Evolutionary conservation across 1,284 basidiomycete genomes (phyloP).

Genomic region (Boletellus deceptivus): DNA sequence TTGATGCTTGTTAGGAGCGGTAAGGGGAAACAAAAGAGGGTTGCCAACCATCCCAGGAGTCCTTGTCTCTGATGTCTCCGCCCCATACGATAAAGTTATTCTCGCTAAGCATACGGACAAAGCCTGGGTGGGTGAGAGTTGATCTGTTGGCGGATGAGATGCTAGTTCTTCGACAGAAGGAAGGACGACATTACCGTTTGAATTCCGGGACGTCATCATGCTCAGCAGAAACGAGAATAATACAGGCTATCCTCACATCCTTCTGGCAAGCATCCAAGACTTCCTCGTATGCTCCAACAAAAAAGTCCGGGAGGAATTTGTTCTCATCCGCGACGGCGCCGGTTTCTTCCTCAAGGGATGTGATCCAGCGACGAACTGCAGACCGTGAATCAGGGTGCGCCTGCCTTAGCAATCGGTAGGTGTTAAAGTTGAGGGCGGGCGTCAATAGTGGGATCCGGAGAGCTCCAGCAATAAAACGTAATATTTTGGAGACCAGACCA

Average conservation of each 20-base stretch:
- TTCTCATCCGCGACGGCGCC: conserved; percentile 57
- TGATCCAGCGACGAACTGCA: conserved; percentile 70
- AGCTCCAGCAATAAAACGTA: conserved; percentile 54
- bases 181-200: conserved; percentile 56
- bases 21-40: neutral
- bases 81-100: conserved; percentile 72
- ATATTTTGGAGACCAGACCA: conserved; percentile 45
- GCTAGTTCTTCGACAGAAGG: neutral
- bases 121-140: conserved; percentile 70
- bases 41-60: conserved; percentile 78
- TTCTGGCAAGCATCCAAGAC: conserved; percentile 69
- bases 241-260: conserved; percentile 73
- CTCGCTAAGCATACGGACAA: conserved; percentile 56
- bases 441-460: conserved; percentile 53
- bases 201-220: conserved; percentile 89
- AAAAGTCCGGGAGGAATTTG: conserved; percentile 76
- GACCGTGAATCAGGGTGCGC: conserved; percentile 41
- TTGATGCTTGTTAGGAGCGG: conserved; percentile 4
- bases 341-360: conserved; percentile 76
- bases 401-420: conserved; percentile 40
- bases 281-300: conserved; percentile 79
- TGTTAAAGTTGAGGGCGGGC: conserved; percentile 39
- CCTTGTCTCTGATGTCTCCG: conserved; percentile 74
- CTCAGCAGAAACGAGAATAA: conserved; percentile 86
- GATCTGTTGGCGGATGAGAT: conserved; percentile 42